Evolutionary conservation across 805 yeast species (phyloP), one percentile per base, ranked within the genome.

Genomic region (Wickerhamiella galacta): DNA sequence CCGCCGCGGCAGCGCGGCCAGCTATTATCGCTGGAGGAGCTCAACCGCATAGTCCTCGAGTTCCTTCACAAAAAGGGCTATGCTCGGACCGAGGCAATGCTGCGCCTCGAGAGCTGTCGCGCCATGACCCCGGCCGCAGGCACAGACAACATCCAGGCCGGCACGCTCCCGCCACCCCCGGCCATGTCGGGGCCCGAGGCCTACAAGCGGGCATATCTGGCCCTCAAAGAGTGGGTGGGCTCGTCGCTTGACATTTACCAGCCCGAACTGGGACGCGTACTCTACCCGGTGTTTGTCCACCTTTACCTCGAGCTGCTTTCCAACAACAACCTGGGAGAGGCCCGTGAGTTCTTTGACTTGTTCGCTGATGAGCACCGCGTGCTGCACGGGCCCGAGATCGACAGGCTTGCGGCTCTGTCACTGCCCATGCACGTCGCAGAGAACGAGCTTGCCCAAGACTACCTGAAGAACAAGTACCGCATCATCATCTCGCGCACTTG

Each of bases 261-360:
- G 54, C 83, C 92, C 12, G 95, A 90, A 54, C 63, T 90, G 39
- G 68, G 75, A 36, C 70, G 90, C 42, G 67, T 87, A 27, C 58
- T 87, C 44, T 90, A 79, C 52, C 99, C 99, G 4, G 64, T 90
- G n/a, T 90, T 85, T 55, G 76, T 87, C 32, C 93, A 87, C 53
- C 70, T 82, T 46, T 90, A 71, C 51, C 61, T 90, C 39, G 87
- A 82, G 45, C 63, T 90, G 36, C 71, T 87, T 15, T 60, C 70
- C 28, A 75, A 79, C 46, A 68, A 71, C 37, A 66, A 63, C 43
- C 56, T 68, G 5, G 44, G 45, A 11, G 36, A 34, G n/a, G 92
- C 94, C 5, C 71, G 80, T 45, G 54, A 58, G 16, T 87, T 87
- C 49, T 82, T 77, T 47, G 79, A 75, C 40, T 71, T 68, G 46